Base-by-base conservation (phyloP, 176 grass and related monocot species). In the Oryza punctata region DNA sequence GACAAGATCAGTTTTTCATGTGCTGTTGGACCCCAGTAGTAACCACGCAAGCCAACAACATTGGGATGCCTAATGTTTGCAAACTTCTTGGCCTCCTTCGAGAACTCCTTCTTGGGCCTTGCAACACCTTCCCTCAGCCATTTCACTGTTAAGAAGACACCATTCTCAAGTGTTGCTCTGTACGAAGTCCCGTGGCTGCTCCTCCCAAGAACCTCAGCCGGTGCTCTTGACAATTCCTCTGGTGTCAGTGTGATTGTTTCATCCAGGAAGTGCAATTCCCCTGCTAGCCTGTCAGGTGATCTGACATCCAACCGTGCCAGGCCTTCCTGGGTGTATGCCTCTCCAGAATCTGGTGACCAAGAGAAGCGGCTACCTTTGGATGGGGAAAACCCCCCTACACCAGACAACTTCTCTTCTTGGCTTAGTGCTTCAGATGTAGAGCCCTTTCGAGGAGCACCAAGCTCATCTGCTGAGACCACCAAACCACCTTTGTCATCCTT, bases 1-100 rank as follows among this genome's bases (percentile, higher is more conserved):
- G 97, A 99, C 72, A 99, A 76, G 65, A 99, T 96, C 30, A 99
- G 81, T 37, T 99, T 99, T 84, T 99, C 97, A 80, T 99, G 97
- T 50, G 94, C 89, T 9, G 97, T 99, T 37, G 97, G 97, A 6
- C 97, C 97, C 97, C 97, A 99, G 65, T 99, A 99, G 71, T 99
- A 99, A 12, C 97, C 97, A 0, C 93, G 88, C 83, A 99, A 90
- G 19, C 93, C 93, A 28, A 94, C 96, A 9, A 99, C 96, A 73
- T 99, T 99, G 21, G 96, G 96, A 78, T 99, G 96, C 10, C 96
- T 80, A 26, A 99, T 99, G 77, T 99, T 96, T 41, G 91, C 91
- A 59, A 99, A 99, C 59, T 96, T 99, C 85, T 92, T 99, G 29
- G 96, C 96, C 67, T 99, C 96, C 78, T 99, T 99, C 0, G 93